These are phyloP conservation scores for Ascocoryne sarcoides DNA, from an alignment of 2,329 filamentous ascomycete genomes.

Conservation along the genomic window DNA sequence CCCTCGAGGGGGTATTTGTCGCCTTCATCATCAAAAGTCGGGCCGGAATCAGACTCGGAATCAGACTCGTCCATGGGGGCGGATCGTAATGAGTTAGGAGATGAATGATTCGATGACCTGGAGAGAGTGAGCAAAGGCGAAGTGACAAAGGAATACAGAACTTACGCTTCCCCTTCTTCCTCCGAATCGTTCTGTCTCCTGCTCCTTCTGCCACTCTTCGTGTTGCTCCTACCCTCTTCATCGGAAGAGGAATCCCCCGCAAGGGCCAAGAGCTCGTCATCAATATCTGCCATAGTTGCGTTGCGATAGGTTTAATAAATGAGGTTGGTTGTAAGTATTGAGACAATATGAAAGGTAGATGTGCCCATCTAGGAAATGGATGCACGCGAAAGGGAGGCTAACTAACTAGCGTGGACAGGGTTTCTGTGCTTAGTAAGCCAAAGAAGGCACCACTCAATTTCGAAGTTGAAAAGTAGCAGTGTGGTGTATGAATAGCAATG, in stretches of 20 bases:
- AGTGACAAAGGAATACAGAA: constrained; percentile 22
- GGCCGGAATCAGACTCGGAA: constrained; percentile 58
- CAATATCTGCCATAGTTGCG: constrained; percentile 65
- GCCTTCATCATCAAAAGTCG: constrained; percentile 43
- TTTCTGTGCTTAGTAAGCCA: no score
- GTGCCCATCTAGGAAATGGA: no score
- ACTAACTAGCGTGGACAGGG: no score
- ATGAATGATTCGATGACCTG: constrained; percentile 62
- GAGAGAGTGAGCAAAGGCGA: constrained; percentile 4
- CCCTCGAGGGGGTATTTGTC: constrained; percentile 81
- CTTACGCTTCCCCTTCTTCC: constrained; percentile 80
- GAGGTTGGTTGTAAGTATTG: no score
- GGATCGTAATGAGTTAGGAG: constrained; percentile 67
- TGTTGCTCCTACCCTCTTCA: constrained; percentile 48
- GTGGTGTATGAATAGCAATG: no score
- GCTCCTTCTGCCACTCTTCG: constrained; percentile 23
- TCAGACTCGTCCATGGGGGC: constrained; percentile 87
- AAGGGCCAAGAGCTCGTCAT: constrained; percentile 88
- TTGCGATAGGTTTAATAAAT: no score
- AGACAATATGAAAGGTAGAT: no score
- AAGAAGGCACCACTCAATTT: no score
- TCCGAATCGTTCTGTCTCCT: constrained; percentile 51
- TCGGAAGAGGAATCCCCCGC: constrained; percentile 64
- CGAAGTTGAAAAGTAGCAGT: no score
- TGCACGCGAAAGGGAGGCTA: no score